Conservation (phyloP, 805 yeast species). For the Teunomyces barrocoloradensis region DNA sequence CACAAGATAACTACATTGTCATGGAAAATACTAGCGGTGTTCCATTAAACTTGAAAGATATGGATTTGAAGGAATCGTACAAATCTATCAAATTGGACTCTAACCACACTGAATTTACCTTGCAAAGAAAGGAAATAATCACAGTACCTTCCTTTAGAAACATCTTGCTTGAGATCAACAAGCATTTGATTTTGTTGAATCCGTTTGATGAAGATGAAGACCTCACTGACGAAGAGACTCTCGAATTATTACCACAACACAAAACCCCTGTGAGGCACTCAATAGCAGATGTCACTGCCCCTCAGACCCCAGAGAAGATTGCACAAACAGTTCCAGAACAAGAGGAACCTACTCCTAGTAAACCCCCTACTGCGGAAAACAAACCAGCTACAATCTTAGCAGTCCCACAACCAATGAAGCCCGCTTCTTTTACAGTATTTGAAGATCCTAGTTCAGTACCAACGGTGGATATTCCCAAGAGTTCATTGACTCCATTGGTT, state of each 20-base stretch:
- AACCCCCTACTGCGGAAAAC: background rate
- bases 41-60: constrained; percentile 17
- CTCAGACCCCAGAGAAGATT: constrained; percentile 6
- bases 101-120: constrained; percentile 50
- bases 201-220: constrained; percentile 44
- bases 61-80: constrained; percentile 14
- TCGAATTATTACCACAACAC: constrained; percentile 10
- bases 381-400: background rate
- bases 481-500: constrained; percentile 21
- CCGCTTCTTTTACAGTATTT: constrained; percentile 10
- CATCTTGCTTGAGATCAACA: constrained; percentile 67
- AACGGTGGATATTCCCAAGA: constrained; percentile 5
- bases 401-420: background rate
- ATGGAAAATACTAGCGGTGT: constrained; percentile 21
- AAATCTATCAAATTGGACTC: constrained; percentile 42
- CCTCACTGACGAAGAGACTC: constrained; percentile 44
- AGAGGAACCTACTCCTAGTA: constrained; percentile 9
- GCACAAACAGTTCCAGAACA: background rate
- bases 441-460: constrained; percentile 14
- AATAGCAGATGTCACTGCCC: constrained; percentile 2
- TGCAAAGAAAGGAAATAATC: constrained; percentile 62
- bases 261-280: constrained; percentile 1
- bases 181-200: constrained; percentile 55
- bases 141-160: constrained; percentile 62
- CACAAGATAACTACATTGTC: constrained; percentile 16